Evolutionary conservation across 192 early-diverging fungal species (phyloP), one percentile per base, ranked within the genome.

Genomic region (Jimgerdemannia flammicorona): DNA sequence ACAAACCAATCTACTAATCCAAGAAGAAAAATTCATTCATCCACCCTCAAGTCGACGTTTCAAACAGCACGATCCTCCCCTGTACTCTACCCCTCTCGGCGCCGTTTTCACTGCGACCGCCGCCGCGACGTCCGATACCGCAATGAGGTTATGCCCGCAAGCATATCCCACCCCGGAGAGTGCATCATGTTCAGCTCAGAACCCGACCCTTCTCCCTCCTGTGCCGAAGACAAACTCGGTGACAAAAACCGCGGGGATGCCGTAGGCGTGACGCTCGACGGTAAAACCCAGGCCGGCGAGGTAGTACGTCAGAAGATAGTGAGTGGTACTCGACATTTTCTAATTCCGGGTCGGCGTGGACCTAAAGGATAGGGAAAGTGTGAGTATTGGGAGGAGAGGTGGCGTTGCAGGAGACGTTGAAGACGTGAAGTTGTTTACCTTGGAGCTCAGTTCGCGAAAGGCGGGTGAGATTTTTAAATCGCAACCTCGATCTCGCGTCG

Each of bases 91-190:
- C 85, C 11, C 69, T 70, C 43, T 85, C 79, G 44, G 67, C 7
- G 82, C 79, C 20, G 44, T 43, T 44, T 82, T 80, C 3, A 81
- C 80, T 11, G 85, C 86, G 17, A 91, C 67, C 17, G 91, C 88
- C 44, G 87, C 83, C 4, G 87, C 88, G 2, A 93, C 76, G 9
- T 90, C 90, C 0, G 84, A 75, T 72, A 93, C 87, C 6, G 91
- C 90, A 70, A 93, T 93, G 65, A 93, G 76, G 69, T 93, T 92
- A 78, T 93, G 90, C 11, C 89, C 89, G 77, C 89, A 90, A 7
- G 79, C 89, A 54, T 91, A 85, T 3, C 91, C 91, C 40, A 93
- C 82, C 1, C 80, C 88, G 18, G 92, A 91, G 40, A 94, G 71
- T 6, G 94, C 92, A 81, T 94, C 93, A 74, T 88, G 92, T 76